A percentile compares a stretch with the other conserved stretches of the same genome.
Conservation (phyloP, 2,329 filamentous ascomycete genomes). For the Diaporthe amygdali region DNA sequence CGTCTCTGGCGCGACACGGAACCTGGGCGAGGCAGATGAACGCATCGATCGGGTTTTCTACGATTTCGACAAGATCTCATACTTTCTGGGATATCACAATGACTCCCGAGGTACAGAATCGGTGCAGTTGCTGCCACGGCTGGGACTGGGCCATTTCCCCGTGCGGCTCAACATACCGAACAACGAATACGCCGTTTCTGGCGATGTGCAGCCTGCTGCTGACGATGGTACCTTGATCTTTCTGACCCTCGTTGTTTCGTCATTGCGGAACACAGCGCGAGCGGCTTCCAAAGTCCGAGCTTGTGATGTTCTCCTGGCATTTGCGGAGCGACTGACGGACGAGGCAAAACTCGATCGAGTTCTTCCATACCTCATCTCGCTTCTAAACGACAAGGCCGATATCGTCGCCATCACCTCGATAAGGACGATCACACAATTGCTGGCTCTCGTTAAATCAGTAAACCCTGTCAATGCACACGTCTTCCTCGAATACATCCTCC, state of each 20-base stretch:
- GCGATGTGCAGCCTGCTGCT: conserved; percentile 63
- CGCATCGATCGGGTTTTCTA: conserved; percentile 91
- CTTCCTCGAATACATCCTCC: conserved; percentile 71
- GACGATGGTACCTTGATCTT: conserved; percentile 96
- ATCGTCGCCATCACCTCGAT: conserved; percentile 86
- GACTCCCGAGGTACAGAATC: conserved; percentile 39
- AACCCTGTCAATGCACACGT: conserved; percentile 77
- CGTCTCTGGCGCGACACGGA: conserved; percentile 70
- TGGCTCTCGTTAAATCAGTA: conserved; percentile 86
- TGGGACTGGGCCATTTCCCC: conserved; percentile 72
- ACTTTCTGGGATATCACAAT: conserved; percentile 81
- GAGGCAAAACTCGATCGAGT: conserved; percentile 95
- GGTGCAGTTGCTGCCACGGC: conserved; percentile 47
- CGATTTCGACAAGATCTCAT: conserved; percentile 98
- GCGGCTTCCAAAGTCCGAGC: conserved; percentile 86
- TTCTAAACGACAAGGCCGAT: conserved; percentile 83
- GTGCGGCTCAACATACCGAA: conserved; percentile 87
- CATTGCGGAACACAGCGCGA: conserved; percentile 85
- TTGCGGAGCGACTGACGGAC: conserved; percentile 88
- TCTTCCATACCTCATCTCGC: conserved; percentile 83
- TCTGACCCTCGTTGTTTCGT: conserved; percentile 85
- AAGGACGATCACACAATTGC: conserved; percentile 84
- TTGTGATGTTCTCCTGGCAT: conserved; percentile 89
- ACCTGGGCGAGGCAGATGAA: conserved; percentile 87
- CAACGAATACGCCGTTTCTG: conserved; percentile 73